Evolutionary conservation across 106 monocot species (phyloP), one percentile per base, ranked within the genome.

Genomic region (Ottelia alismoides): DNA sequence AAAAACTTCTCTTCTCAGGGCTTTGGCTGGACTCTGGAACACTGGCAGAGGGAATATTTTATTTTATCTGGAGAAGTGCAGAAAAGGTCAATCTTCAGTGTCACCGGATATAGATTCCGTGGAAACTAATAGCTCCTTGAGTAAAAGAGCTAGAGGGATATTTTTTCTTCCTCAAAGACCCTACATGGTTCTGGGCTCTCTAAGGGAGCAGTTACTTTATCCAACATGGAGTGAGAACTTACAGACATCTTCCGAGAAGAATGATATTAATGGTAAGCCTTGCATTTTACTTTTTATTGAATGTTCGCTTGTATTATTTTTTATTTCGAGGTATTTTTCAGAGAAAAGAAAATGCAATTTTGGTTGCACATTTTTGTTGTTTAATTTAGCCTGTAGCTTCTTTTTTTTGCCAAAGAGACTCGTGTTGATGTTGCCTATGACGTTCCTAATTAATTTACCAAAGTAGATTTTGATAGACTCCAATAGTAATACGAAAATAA

Each of bases 141-240:
- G 48, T 28, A 71, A 63, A 60, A 81, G 81, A 76, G 56, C 58
- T 18, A 57, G 63, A 32, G 69, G 70, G 20, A 60, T 96, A 3
- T 88, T 96, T 70, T 94, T 96, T 71, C 75, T 96, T 28, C 87
- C 88, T 25, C 94, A 88, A 56, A 96, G 71, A 57, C 94, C 94
- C 55, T 88, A 96, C 56, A 96, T 88, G 94, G 84, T 79, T 72
- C 66, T 96, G 51, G 88, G 94, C 30, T 78, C 88, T 40, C 80
- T 88, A 21, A 80, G 84, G 25, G 81, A 82, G 31, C 94, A 96
- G 47, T 69, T 96, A 59, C 88, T 96, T 47, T 96, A 96, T 74
- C 94, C 94, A 61, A 96, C 76, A 61, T 96, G 88, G 94, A 74
- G 32, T 50, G 76, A 85, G n/a, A 51, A 74, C 51, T 51, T 58